Percentiles rank a stretch among this genome's conserved stretches.
phyloP scores from a whole-genome alignment of 2,329 filamentous ascomycete genomes.

The Penicillium vulpinum region DNA sequence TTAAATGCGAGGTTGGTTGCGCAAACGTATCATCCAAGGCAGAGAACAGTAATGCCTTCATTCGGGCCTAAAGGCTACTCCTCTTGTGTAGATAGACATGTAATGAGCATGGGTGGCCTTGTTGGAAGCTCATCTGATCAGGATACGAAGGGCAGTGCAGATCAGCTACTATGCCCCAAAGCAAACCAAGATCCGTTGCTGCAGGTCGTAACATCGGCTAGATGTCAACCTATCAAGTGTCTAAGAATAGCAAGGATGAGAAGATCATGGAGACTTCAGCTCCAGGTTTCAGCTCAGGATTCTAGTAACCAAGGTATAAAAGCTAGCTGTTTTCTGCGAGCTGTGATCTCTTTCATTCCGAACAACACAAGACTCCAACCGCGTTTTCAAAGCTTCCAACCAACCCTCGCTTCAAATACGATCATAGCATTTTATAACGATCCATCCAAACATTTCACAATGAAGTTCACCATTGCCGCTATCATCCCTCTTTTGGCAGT shows the following conservation, averaged over 20 bases:
- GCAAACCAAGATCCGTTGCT: neutral
- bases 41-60: neutral
- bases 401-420: neutral
- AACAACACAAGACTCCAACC: neutral
- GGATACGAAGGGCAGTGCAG: neutral
- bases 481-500: slow-evolving; percentile 33
- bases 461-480: slow-evolving; percentile 3
- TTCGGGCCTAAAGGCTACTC: neutral
- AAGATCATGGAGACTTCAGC: too few relatives aligned
- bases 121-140: neutral
- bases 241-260: neutral
- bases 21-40: neutral
- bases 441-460: neutral
- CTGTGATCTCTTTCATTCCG: neutral
- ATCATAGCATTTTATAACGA: neutral
- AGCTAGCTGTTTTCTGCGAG: neutral
- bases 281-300: neutral
- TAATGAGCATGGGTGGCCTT: neutral
- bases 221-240: neutral
- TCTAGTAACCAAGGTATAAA: neutral
- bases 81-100: neutral
- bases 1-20: neutral
- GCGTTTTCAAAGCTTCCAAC: neutral
- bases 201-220: neutral
- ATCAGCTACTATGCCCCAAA: neutral